Percentiles rank a stretch among this genome's conserved stretches.
Evolutionary conservation across 208 protist genomes (phyloP).

Genomic region (Histomonas meleagridis): DNA sequence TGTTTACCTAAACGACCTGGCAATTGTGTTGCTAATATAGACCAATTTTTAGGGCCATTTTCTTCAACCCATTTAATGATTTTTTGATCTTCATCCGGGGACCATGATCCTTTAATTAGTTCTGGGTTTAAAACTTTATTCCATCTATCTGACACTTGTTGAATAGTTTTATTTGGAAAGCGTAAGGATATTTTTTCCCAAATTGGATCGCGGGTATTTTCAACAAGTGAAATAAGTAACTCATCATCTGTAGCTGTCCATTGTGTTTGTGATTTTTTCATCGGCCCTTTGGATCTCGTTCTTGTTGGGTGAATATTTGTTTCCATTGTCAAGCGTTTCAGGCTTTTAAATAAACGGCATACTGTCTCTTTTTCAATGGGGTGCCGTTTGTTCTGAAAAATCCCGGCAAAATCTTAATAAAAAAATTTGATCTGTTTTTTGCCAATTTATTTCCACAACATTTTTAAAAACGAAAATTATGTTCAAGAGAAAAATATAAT

Average conservation of each 20-base stretch:
- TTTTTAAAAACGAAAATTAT: no score
- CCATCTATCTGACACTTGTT: neutral
- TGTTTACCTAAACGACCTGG: neutral
- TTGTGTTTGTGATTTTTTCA: neutral
- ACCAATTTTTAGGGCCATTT: constrained; percentile 25
- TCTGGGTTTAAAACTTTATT: constrained; percentile 32
- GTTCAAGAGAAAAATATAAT: no score
- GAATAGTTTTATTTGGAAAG: neutral
- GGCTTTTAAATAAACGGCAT: no score
- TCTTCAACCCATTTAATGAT: constrained; percentile 25
- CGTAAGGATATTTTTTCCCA: neutral
- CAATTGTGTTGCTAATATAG: neutral
- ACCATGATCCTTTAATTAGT: neutral
- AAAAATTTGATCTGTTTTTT: no score
- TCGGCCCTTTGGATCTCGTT: neutral
- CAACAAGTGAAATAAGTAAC: neutral
- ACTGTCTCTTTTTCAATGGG: no score
- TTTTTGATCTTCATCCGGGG: neutral
- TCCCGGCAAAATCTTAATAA: no score
- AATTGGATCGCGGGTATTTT: no score
- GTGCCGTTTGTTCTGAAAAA: no score
- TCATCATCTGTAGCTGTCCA: neutral
- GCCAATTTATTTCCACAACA: no score
- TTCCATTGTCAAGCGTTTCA: no score
- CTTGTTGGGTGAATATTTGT: neutral